Evolutionary conservation across 2,329 filamentous ascomycete genomes (phyloP), one percentile per base, ranked within the genome.

Genomic region (Cadophora sp.): DNA sequence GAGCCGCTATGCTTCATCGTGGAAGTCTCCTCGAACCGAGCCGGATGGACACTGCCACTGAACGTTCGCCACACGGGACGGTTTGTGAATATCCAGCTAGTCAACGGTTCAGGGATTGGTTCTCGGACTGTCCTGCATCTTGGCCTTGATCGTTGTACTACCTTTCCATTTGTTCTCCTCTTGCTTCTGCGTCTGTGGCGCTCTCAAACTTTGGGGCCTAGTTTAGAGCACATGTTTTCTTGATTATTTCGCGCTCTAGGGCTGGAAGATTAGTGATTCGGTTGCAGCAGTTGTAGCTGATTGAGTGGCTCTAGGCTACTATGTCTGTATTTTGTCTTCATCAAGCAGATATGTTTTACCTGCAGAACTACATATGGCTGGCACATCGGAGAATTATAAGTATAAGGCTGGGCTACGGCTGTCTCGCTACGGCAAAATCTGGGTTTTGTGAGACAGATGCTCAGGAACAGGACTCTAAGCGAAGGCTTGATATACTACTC

Each of bases 1-100:
- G 36, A 59, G 24, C 39, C 56, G 56, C 39, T 59, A 20, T 9
- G 36, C 39, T 27, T 41, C 56, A 18, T 41, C n/a, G 36, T 39
- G 18, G 53, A 58, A 20, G 50, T 56, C 30, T 56, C 20, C 53
- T 56, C 30, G 53, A 64, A 58, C n/a, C 62, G 51, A 62, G 39
- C 33, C 48, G 60, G 61, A 58, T 47, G 51, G 27, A 33, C 62
- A 43, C 62, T 59, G 43, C 62, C 53, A 64, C 41, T 43, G 36
- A 50, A 36, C 30, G 13, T 33, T 64, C 62, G 53, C 62, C 62
- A 64, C 62, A 30, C n/a, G 53, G 45, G 24, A 45, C 20, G 24
- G 20, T 39, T 16, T 59, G 56, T 20, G 41, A 16, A 30, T 56
- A 39, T 53, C 33, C 22, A 20, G 24, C 24, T 43, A 24, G 11